A percentile compares a stretch with the other conserved stretches of the same genome.
Conservation (phyloP, 2,329 filamentous ascomycete species). For the Cordyceps militaris region DNA sequence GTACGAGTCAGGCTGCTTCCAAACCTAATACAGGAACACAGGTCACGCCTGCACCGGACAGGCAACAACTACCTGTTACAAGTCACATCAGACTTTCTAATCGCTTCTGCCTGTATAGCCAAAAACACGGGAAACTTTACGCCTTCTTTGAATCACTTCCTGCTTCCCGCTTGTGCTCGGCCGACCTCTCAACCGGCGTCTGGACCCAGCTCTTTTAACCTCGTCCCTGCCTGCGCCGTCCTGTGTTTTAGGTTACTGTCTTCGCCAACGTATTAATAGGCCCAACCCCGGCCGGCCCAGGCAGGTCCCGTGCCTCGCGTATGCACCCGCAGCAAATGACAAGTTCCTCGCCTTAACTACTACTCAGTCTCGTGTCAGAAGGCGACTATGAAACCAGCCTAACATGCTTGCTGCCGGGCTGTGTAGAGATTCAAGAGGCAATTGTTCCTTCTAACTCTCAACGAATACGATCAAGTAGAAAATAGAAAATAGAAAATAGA, state of each 20-base stretch:
- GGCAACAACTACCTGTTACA: no score
- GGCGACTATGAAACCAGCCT: background rate
- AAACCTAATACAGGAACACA: background rate
- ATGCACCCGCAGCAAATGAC: background rate
- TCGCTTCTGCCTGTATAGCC: no score
- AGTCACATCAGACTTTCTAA: no score
- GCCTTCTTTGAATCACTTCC: no score
- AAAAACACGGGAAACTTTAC: no score
- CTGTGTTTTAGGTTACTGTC: slow-evolving; percentile 1
- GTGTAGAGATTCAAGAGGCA: background rate
- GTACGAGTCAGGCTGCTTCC: background rate
- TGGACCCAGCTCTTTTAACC: background rate
- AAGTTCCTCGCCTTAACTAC: background rate
- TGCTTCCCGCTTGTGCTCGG: background rate
- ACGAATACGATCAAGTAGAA: background rate
- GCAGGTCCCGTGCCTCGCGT: background rate
- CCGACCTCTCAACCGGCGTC: background rate
- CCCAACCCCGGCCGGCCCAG: background rate
- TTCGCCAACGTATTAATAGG: background rate
- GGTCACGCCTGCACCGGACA: no score
- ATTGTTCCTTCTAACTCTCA: background rate
- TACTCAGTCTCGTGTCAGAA: background rate
- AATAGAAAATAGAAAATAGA: background rate
- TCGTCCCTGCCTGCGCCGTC: background rate
- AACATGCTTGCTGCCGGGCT: background rate